These are phyloP conservation scores for Vigna mungo DNA, from an alignment of 306 rosid species.

Conservation along the genomic window DNA sequence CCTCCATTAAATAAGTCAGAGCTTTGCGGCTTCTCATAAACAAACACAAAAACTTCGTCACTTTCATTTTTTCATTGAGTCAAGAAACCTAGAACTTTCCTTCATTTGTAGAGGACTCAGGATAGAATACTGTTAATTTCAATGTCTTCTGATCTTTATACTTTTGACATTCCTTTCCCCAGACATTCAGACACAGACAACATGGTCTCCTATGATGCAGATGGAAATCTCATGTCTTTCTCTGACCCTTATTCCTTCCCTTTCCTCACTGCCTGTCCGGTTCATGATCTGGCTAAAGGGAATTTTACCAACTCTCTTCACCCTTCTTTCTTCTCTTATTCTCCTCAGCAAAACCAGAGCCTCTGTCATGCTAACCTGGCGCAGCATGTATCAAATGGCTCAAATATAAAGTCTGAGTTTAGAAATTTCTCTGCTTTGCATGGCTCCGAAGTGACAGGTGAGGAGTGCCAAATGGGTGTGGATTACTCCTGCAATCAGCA, in stretches of 20 bases:
- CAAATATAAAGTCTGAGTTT: slow-evolving; percentile 41
- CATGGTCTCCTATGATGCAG: slow-evolving; percentile 30
- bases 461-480: slow-evolving; percentile 55
- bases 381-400: slow-evolving; percentile 27
- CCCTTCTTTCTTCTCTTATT: slow-evolving; percentile 43
- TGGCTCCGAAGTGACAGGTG: slow-evolving; percentile 53
- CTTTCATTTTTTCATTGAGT: slow-evolving; percentile 16
- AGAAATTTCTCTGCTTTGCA: slow-evolving; percentile 46
- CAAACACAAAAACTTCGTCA: background rate
- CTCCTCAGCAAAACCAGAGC: slow-evolving; percentile 52
- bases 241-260: slow-evolving; percentile 45
- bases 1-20: slow-evolving; percentile 30
- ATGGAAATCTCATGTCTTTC: slow-evolving; percentile 45
- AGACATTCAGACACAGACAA: slow-evolving; percentile 48
- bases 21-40: slow-evolving; percentile 34
- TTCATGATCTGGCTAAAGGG: slow-evolving; percentile 46
- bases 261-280: slow-evolving; percentile 48
- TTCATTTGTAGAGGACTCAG: too few relatives aligned
- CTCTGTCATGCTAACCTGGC: slow-evolving; percentile 39
- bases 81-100: background rate
- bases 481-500: slow-evolving; percentile 41
- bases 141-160: slow-evolving; percentile 76
- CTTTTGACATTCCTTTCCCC: slow-evolving; percentile 50
- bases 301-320: slow-evolving; percentile 45
- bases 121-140: slow-evolving; percentile 38